These are phyloP conservation scores for Begonia peltatifolia DNA, from an alignment of 306 rosid genomes.

Conservation along the genomic window DNA sequence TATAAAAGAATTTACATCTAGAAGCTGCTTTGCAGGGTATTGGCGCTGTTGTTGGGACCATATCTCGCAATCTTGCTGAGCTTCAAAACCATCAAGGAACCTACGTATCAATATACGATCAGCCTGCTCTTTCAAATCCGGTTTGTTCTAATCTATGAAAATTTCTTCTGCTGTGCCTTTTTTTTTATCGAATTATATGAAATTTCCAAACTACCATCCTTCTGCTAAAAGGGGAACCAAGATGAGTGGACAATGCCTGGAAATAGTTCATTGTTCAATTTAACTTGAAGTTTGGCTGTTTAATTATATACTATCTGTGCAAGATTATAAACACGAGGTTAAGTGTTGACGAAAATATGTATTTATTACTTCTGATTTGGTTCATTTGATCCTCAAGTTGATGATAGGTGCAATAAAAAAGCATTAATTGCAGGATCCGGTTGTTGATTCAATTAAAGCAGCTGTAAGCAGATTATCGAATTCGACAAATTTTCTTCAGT, in stretches of 20 bases:
- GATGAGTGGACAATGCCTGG: no score
- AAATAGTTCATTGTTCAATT: no score
- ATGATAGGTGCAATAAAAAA: background rate
- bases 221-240: no score
- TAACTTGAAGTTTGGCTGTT: no score
- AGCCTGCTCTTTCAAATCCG: slow-evolving; percentile 41
- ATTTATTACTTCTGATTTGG: no score
- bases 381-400: background rate
- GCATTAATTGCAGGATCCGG: slow-evolving; percentile 56
- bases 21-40: slow-evolving; percentile 41
- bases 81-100: slow-evolving; percentile 72
- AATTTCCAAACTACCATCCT: no score
- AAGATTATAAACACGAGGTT: no score
- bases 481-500: slow-evolving; percentile 75
- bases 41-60: slow-evolving; percentile 85
- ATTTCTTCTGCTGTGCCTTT: no score
- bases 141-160: no score
- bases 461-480: slow-evolving; percentile 63
- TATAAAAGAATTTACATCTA: slow-evolving; percentile 5
- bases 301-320: no score
- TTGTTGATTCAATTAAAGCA: slow-evolving; percentile 54
- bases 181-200: no score
- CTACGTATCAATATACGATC: slow-evolving; percentile 82
- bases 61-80: slow-evolving; percentile 54
- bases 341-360: no score